These are phyloP conservation scores for Mycena sp. DNA, from an alignment of 1,284 basidiomycete genomes.

Conservation along the genomic window DNA sequence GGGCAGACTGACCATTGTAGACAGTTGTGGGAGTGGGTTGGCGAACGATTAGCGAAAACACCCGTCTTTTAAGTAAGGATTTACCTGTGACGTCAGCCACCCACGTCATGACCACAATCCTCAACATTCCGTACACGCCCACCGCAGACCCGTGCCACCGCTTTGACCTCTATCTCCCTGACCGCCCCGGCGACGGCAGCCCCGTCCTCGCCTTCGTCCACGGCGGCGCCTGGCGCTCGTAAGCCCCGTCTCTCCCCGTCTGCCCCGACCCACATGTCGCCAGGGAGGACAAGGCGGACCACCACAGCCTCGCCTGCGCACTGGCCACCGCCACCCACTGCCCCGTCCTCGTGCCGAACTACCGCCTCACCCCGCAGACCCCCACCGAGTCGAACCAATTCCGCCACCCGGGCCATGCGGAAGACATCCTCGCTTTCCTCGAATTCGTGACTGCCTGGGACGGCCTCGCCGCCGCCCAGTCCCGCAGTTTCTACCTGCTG, in stretches of 20 bases:
- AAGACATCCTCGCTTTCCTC: slow-evolving; percentile 28
- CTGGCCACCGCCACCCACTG: slow-evolving; percentile 59
- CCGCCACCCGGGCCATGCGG: slow-evolving; percentile 77
- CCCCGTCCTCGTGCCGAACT: slow-evolving; percentile 78
- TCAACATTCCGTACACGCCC: slow-evolving; percentile 55
- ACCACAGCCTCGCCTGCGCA: slow-evolving; percentile 59
- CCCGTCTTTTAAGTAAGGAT: too few relatives aligned
- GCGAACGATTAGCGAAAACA: not conserved
- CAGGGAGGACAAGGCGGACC: slow-evolving; percentile 77
- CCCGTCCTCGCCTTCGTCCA: slow-evolving; percentile 61
- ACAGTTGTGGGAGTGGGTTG: not conserved
- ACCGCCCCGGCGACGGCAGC: not conserved
- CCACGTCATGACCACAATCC: too few relatives aligned
- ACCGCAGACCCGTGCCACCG: slow-evolving; percentile 43
- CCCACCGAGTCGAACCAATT: slow-evolving; percentile 51
- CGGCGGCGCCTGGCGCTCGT: slow-evolving; percentile 84
- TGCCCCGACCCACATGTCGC: slow-evolving; percentile 9
- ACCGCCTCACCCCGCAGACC: slow-evolving; percentile 66
- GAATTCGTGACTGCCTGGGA: not conserved
- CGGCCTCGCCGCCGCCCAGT: too few relatives aligned
- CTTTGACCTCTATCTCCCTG: slow-evolving; percentile 61
- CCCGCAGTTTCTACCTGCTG: slow-evolving; percentile 62
- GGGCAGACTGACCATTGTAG: slow-evolving; percentile 14
- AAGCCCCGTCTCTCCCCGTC: slow-evolving; percentile 40
- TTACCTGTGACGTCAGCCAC: too few relatives aligned